phyloP scores from a whole-genome alignment of 140 eudicot species.

The Anethum foeniculum region DNA sequence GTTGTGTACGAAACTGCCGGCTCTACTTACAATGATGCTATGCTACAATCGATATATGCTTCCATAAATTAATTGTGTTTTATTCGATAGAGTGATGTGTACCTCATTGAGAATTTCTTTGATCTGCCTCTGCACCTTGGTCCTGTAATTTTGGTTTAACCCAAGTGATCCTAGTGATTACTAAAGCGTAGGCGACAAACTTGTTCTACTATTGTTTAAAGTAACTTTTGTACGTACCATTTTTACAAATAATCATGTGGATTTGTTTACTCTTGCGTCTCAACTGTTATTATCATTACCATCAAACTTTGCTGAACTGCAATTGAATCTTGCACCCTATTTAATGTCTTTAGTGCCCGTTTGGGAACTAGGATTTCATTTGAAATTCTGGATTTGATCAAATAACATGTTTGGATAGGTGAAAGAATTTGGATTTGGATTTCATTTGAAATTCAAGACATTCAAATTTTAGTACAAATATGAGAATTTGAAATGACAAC shows the following conservation, averaged over 20 bases:
- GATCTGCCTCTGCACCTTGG: neutral
- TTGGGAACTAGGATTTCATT: no score
- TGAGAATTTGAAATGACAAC: no score
- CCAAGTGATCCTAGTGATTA: neutral
- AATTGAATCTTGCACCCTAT: neutral
- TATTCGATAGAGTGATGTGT: neutral
- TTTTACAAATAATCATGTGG: neutral
- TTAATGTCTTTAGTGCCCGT: neutral
- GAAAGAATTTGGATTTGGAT: no score
- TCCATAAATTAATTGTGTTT: neutral
- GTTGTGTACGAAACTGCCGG: no score
- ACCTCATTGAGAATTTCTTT: neutral
- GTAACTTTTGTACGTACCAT: neutral
- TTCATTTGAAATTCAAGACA: no score
- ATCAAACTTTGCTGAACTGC: neutral
- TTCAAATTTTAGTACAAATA: no score
- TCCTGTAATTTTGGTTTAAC: neutral
- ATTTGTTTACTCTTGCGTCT: neutral
- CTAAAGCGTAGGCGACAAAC: neutral
- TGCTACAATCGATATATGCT: neutral
- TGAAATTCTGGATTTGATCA: no score
- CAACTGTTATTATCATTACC: neutral
- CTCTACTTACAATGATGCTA: no score
- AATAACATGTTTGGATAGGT: no score
- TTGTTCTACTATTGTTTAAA: neutral